Base-by-base conservation (phyloP, 1,284 basidiomycete species). In the Polyporus tsugae region DNA sequence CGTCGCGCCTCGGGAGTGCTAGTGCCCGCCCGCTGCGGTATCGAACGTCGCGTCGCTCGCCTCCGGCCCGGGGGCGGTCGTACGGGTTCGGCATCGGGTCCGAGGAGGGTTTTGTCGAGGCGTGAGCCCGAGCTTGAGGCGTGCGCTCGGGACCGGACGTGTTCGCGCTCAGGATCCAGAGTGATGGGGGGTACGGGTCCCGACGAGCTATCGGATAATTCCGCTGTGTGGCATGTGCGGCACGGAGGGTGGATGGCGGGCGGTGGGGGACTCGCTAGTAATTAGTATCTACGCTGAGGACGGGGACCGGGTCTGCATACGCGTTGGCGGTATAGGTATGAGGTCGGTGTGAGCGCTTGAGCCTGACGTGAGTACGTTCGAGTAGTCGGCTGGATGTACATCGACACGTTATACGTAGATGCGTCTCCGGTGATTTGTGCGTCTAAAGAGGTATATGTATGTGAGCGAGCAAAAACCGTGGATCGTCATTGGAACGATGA, bases 321-420 rank as follows among this genome's bases (percentile, higher is more conserved):
- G 67, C 41, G 67, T 39, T 4, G 65, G 44, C 6, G 29, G 1
- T 29, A 29, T 29, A 29, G 29, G 29, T 29, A 29, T 29, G 29
- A 13, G 52, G 22, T 70, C 42, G 65, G 60, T 61, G 35, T 15
- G 44, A 7, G 81, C 92, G 72, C 76, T 94, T 93, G 29, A 95
- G 9, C 85, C 81, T 0, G 92, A 94, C 62, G 29, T 29, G 29
- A 29, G 29, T 78, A 29, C 29, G 29, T 29, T 29, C 29, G 29
- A 29, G 29, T 29, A 1, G 29, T 29, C 29, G 29, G 29, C 29
- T 29, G 29, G 29, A 29, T 29, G 29, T 29, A 29, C 29, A 2
- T 29, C 29, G 29, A 29, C 1, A 29, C 29, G 29, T 29, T 29
- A 29, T 29, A 1, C 2, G 29, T 29, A 29, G 1, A 29, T 2